These are phyloP conservation scores for Kokia cookei DNA, from an alignment of 441 rosid species.

Conservation along the genomic window DNA sequence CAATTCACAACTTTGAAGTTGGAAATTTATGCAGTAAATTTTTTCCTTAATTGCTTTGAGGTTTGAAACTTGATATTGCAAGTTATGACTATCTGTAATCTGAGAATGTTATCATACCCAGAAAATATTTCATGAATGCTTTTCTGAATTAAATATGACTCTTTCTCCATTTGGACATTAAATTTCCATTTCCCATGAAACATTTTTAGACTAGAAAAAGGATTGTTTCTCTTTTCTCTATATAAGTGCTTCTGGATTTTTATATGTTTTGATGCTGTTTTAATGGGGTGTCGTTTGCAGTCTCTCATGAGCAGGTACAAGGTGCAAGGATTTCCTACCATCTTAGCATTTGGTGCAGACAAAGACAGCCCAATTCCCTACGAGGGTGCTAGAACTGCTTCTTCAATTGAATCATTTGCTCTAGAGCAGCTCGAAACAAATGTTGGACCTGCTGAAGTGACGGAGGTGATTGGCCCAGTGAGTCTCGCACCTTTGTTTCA, in stretches of 20 bases:
- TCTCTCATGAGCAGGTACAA: constrained; percentile 95
- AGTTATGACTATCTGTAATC: neutral
- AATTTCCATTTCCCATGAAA: neutral
- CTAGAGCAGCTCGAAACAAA: constrained; percentile 77
- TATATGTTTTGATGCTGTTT: constrained; percentile 12
- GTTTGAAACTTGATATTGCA: neutral
- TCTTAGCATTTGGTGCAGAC: constrained; percentile 86
- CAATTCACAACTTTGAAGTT: neutral
- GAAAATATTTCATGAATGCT: neutral
- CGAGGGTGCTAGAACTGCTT: constrained; percentile 92
- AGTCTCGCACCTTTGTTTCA: constrained; percentile 9
- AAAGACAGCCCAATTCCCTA: constrained; percentile 81
- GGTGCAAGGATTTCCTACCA: constrained; percentile 99
- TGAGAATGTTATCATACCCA: neutral
- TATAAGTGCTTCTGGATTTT: neutral
- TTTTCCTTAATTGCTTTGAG: neutral
- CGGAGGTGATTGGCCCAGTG: constrained; percentile 81
- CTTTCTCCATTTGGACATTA: neutral
- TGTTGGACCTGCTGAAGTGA: constrained; percentile 86
- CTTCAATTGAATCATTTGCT: constrained; percentile 90
- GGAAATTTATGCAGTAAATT: neutral
- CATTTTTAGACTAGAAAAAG: neutral
- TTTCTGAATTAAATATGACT: neutral
- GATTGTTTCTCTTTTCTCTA: neutral
- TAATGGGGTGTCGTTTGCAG: constrained; percentile 39